Evolutionary conservation across 257 asterid genomes (phyloP).

Genomic region (Primulina tabacum): DNA sequence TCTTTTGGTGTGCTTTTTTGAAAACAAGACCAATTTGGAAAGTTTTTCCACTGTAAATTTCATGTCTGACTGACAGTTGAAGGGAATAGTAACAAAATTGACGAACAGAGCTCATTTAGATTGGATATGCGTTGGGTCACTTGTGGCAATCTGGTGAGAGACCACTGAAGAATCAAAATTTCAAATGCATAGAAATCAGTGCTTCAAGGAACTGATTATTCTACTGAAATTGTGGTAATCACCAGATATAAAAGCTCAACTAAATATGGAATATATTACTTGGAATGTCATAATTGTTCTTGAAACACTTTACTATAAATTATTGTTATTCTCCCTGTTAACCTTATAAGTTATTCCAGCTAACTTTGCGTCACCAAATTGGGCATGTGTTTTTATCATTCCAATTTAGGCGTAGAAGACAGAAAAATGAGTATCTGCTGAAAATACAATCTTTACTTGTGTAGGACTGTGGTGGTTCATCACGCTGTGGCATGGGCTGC

Average conservation of each 20-base stretch:
- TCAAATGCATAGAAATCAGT: neutral
- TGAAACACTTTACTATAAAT: neutral
- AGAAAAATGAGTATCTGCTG: constrained; percentile 18
- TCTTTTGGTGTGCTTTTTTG: neutral
- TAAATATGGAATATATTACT: neutral
- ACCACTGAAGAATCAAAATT: constrained; percentile 7
- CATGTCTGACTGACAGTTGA: neutral
- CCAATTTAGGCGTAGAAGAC: neutral
- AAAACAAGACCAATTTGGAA: constrained; percentile 14
- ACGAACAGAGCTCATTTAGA: constrained; percentile 2
- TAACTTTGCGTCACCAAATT: neutral
- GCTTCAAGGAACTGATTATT: neutral
- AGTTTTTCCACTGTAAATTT: neutral
- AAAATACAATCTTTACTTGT: constrained; percentile 22
- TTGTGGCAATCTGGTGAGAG: neutral
- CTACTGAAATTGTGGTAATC: neutral
- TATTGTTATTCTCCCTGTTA: constrained; percentile 14
- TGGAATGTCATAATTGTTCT: neutral
- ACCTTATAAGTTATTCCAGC: neutral
- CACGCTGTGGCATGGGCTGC: constrained; percentile 93
- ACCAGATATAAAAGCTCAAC: no score
- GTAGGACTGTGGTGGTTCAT: constrained; percentile 86
- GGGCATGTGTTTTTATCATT: neutral
- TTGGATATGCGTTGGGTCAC: neutral
- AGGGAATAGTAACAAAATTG: constrained; percentile 13